A percentile compares a stretch with the other conserved stretches of the same genome.
Evolutionary conservation across 805 yeast genomes (phyloP).

Genomic region (Metschnikowia orientalis): DNA sequence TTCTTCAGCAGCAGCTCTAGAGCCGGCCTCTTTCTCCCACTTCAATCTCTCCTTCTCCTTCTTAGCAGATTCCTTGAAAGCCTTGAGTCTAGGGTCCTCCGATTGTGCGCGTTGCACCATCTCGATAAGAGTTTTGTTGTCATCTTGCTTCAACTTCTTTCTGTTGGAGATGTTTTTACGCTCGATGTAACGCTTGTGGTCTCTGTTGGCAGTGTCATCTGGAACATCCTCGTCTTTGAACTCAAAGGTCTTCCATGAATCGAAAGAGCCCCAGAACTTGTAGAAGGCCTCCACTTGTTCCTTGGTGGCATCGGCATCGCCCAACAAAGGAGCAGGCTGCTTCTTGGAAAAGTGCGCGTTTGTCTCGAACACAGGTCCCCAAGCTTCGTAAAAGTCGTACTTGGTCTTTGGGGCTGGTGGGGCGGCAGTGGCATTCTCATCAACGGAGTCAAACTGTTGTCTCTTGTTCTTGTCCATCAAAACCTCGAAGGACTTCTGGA

Average conservation of each 20-base stretch:
- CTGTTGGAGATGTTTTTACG: slow-evolving; percentile 95
- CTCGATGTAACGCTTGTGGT: slow-evolving; percentile 97
- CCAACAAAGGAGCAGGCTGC: slow-evolving; percentile 83
- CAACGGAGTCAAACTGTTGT: slow-evolving; percentile 94
- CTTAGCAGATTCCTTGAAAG: slow-evolving; percentile 91
- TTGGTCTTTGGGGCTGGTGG: slow-evolving; percentile 66
- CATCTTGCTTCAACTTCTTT: slow-evolving; percentile 96
- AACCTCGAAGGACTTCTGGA: slow-evolving; percentile 93
- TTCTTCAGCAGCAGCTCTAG: slow-evolving; percentile 93
- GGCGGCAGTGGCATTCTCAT: slow-evolving; percentile 75
- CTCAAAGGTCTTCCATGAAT: slow-evolving; percentile 98
- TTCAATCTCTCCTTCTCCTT: slow-evolving; percentile 90
- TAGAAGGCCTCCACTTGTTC: slow-evolving; percentile 84
- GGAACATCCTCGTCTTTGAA: slow-evolving; percentile 99
- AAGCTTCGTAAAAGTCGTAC: slow-evolving; percentile 85
- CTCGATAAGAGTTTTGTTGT: slow-evolving; percentile 82
- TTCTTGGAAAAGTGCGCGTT: slow-evolving; percentile 91
- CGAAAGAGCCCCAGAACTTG: slow-evolving; percentile 88
- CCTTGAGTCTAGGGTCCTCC: slow-evolving; percentile 93
- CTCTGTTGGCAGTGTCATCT: slow-evolving; percentile 98
- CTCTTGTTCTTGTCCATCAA: slow-evolving; percentile 82
- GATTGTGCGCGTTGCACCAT: slow-evolving; percentile 81
- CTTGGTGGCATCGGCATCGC: slow-evolving; percentile 62
- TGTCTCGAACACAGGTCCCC: slow-evolving; percentile 87
- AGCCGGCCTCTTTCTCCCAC: slow-evolving; percentile 98